Evolutionary conservation across 768 basidiomycete species (phyloP), one percentile per base, ranked within the genome.

Genomic region (Termitomyces sp.): DNA sequence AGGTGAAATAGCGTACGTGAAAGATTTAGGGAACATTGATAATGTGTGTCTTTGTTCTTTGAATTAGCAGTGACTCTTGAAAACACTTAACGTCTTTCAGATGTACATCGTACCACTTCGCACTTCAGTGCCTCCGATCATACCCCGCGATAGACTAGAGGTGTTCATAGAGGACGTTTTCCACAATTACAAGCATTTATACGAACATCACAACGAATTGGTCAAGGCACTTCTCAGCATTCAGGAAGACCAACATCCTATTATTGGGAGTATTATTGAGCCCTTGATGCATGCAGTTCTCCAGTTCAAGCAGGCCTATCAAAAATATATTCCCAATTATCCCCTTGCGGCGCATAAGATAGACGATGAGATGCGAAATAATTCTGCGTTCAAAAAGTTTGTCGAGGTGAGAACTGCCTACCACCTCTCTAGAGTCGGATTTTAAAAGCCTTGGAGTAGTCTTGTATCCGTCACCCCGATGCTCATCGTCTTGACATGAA

Each of bases 1-100:
- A 73, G 91, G 92, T 63, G 94, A 97, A 73, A 96, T 96, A 92
- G 86, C 86, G 20, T 97, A 96, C 69, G 94, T 96, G 36, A 91
- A 87, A 66, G 94, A 97, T 77, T 73, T 97, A 60, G 91, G 94
- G 73, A 90, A 88, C 59, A 89, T 97, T 46, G 89, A 92, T 63
- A 78, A 79, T 63, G 94, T 52, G 62, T 56, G 46, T 58, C n/a
- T 38, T 31, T 49, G 10, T 40, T 51, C 12, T 6, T 57, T 20
- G 29, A 42, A 29, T 32, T 25, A 59, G 40, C 10, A 31, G 38
- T 40, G 31, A n/a, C 14, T n/a, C 54, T 25, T 25, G n/a, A 31
- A 11, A 17, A 0, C 6, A 1, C 8, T 48, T 59, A 52, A 49
- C 37, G 34, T 58, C 20, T 46, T 61, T 61, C 37, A 95, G 91